Conservation (phyloP, 176 grass and related monocot genomes). For the Triticum turgidum region DNA sequence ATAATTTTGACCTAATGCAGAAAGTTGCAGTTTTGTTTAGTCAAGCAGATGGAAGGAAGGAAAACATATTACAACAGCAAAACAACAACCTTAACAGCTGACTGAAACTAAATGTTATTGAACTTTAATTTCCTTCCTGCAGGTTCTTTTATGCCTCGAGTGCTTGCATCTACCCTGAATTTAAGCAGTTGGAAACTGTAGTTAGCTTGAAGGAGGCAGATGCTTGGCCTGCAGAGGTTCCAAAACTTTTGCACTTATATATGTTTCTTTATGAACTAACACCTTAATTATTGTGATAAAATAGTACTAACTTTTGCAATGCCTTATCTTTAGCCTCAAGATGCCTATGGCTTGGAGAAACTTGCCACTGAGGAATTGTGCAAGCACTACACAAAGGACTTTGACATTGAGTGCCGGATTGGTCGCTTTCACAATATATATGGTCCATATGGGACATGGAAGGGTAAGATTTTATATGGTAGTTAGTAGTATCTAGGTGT, state of each 20-base stretch:
- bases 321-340: slow-evolving; percentile 66
- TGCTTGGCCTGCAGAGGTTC: slow-evolving; percentile 78
- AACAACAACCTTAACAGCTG: background rate
- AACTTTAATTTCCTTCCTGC: background rate
- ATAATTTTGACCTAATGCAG: background rate
- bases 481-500: background rate
- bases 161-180: slow-evolving; percentile 73
- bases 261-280: background rate
- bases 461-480: slow-evolving; percentile 51
- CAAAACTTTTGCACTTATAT: slow-evolving; percentile 24
- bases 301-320: slow-evolving; percentile 12
- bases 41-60: background rate
- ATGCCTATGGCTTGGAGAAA: slow-evolving; percentile 98
- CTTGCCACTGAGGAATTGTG: slow-evolving; percentile 92
- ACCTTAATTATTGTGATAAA: background rate
- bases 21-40: background rate
- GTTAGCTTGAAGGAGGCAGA: slow-evolving; percentile 75
- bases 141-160: slow-evolving; percentile 77
- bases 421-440: slow-evolving; percentile 98
- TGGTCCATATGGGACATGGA: slow-evolving; percentile 97
- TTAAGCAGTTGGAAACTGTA: slow-evolving; percentile 71
- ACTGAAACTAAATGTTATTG: background rate
- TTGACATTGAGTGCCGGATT: slow-evolving; percentile 79
- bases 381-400: slow-evolving; percentile 99
- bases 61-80: background rate